Percentiles rank a stretch among this genome's conserved stretches.
phyloP scores from a whole-genome alignment of 805 yeast species.

The Kregervanrija pseudodelftensis region DNA sequence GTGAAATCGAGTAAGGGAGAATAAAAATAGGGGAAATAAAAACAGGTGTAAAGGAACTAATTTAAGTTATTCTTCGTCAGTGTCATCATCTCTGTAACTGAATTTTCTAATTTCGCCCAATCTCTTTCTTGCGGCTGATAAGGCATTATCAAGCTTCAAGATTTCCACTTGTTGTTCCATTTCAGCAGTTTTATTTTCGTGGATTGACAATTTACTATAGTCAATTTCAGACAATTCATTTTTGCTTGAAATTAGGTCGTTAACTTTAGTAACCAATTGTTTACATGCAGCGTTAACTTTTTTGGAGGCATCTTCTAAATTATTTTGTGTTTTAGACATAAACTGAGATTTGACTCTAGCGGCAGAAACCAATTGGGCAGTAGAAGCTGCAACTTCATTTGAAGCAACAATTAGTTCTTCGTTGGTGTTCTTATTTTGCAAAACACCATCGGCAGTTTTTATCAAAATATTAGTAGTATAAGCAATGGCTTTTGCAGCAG shows the following conservation, averaged over 20 bases:
- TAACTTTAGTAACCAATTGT: slow-evolving; percentile 58
- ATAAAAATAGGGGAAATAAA: neutral
- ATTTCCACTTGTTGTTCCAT: slow-evolving; percentile 94
- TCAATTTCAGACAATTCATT: slow-evolving; percentile 42
- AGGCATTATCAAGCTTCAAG: slow-evolving; percentile 69
- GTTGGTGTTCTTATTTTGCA: slow-evolving; percentile 50
- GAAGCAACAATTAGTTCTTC: slow-evolving; percentile 87
- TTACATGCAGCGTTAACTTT: slow-evolving; percentile 73
- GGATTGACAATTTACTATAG: slow-evolving; percentile 59
- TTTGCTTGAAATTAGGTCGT: slow-evolving; percentile 15
- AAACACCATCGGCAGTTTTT: slow-evolving; percentile 79
- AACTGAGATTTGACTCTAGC: slow-evolving; percentile 78
- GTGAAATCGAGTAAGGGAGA: neutral
- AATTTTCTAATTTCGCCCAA: slow-evolving; percentile 79
- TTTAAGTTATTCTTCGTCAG: slow-evolving; percentile 36
- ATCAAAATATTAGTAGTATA: slow-evolving; percentile 75
- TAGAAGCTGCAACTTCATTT: slow-evolving; percentile 85
- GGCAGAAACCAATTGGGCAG: slow-evolving; percentile 89
- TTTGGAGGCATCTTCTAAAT: slow-evolving; percentile 61
- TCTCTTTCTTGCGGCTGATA: slow-evolving; percentile 66
- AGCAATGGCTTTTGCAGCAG: slow-evolving; percentile 86
- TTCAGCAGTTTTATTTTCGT: slow-evolving; percentile 77
- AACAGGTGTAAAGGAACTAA: neutral
- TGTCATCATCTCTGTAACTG: slow-evolving; percentile 59
- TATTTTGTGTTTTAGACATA: slow-evolving; percentile 69